These are phyloP conservation scores for Aspergillus nomiae DNA, from an alignment of 2,329 filamentous ascomycete genomes.

Conservation along the genomic window DNA sequence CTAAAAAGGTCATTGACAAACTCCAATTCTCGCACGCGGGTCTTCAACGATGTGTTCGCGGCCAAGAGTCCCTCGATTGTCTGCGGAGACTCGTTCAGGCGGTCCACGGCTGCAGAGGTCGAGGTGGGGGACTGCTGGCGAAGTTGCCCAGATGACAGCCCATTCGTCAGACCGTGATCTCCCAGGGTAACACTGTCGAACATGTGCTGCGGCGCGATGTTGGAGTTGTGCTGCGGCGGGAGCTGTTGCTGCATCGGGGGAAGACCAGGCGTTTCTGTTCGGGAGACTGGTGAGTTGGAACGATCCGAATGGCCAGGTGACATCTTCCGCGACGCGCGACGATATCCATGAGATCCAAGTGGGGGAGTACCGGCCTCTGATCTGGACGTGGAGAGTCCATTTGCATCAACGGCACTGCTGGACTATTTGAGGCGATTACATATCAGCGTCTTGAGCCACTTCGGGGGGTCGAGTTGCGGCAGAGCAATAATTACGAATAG, in stretches of 20 bases:
- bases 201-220: constrained; percentile 72
- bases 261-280: constrained; percentile 75
- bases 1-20: constrained; percentile 86
- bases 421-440: constrained; percentile 36
- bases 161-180: constrained; percentile 66
- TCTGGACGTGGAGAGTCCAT: constrained; percentile 61
- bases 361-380: constrained; percentile 60
- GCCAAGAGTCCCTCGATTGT: constrained; percentile 79
- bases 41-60: constrained; percentile 86
- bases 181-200: constrained; percentile 73
- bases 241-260: constrained; percentile 46
- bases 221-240: constrained; percentile 65
- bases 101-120: constrained; percentile 59
- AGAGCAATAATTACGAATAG: constrained; percentile 11
- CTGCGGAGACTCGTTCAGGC: constrained; percentile 70
- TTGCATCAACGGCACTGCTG: constrained; percentile 48
- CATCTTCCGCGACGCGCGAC: constrained; percentile 70
- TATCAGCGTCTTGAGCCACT: constrained; percentile 29
- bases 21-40: constrained; percentile 90
- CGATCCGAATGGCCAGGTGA: constrained; percentile 73
- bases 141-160: constrained; percentile 53
- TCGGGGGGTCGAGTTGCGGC: constrained; percentile 1
- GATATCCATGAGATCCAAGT: constrained; percentile 59
- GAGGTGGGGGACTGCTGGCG: constrained; percentile 63
- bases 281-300: constrained; percentile 75